Base-by-base conservation (phyloP, 768 basidiomycete genomes). In the Pulveroboletus sp. region DNA sequence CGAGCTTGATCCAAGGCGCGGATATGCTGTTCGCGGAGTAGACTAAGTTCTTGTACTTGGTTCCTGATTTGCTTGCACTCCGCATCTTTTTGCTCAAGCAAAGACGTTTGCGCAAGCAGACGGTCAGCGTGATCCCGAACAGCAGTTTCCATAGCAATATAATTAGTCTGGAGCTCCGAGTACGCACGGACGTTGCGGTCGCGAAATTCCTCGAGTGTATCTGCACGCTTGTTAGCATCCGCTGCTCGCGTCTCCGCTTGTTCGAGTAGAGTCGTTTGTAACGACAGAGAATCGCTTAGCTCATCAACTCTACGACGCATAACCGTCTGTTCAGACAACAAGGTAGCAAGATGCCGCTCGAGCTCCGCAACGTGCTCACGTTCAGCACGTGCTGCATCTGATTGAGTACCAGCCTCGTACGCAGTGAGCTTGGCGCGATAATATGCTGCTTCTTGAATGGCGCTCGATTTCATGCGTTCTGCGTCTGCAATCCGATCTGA, bases 381-480 rank as follows among this genome's bases (percentile, higher is more conserved):
- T 55, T 97, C 94, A 6, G 94, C 63, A 24, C 83, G 83, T 27
- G 74, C 69, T 2, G 82, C 61, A 29, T 95, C 94, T 6, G 70
- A 62, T 10, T 84, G 78, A 16, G 82, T 79, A 37, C 79, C 75
- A 1, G 79, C 70, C 64, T 98, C 97, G 43, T 91, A 69, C 1
- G 95, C 93, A 3, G 84, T 79, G n/a, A 95, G 73, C 70, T 98
- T 97, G 40, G 94, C 90, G 42, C 94, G 90, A 65, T 94, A 97
- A 71, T 88, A 97, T 1, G 94, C 91, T 3, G 94, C 89, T 69
- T 99, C 97, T 67, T 98, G 91, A 8, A 89, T 70, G 1, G 97
- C 97, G 36, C 80, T 84, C 7, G 76, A 66, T 52, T 87, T 85
- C 53, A 83, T 69, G 43, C 87, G 81, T 54, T 94, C 91, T 0